Conservation (phyloP, 2,329 filamentous ascomycete genomes). For the Botrytis elliptica region DNA sequence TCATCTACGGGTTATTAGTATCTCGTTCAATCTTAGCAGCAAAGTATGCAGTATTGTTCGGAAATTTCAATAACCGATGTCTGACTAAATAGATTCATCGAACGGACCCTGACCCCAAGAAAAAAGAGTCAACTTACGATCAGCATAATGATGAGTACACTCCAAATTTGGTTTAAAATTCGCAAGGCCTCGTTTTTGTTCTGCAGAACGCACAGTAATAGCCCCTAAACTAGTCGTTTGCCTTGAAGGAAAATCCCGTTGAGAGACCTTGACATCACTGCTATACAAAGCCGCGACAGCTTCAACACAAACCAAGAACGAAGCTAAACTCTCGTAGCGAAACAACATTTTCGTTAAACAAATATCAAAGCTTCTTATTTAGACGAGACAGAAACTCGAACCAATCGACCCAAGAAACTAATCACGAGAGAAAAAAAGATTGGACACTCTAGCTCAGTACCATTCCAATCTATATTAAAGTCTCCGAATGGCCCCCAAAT, state of each 20-base stretch:
- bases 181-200: neutral
- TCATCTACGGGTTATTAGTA: neutral
- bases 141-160: slow-evolving; percentile 27
- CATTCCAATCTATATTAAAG: neutral
- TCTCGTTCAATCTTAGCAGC: neutral
- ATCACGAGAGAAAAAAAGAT: neutral
- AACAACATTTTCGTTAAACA: neutral
- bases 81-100: too few relatives aligned
- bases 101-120: too few relatives aligned
- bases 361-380: neutral
- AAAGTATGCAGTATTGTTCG: neutral
- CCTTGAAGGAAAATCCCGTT: neutral
- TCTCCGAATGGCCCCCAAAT: neutral
- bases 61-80: too few relatives aligned
- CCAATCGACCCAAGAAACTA: neutral
- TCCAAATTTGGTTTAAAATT: slow-evolving; percentile 23
- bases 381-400: neutral
- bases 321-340: neutral
- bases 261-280: neutral
- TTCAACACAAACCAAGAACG: neutral
- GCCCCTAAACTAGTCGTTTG: slow-evolving; percentile 6
- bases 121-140: slow-evolving; percentile 19
- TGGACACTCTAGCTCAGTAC: neutral
- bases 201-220: slow-evolving; percentile 15
- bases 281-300: neutral